These are phyloP conservation scores for Imleria badia DNA, from an alignment of 768 basidiomycete genomes.

Conservation along the genomic window DNA sequence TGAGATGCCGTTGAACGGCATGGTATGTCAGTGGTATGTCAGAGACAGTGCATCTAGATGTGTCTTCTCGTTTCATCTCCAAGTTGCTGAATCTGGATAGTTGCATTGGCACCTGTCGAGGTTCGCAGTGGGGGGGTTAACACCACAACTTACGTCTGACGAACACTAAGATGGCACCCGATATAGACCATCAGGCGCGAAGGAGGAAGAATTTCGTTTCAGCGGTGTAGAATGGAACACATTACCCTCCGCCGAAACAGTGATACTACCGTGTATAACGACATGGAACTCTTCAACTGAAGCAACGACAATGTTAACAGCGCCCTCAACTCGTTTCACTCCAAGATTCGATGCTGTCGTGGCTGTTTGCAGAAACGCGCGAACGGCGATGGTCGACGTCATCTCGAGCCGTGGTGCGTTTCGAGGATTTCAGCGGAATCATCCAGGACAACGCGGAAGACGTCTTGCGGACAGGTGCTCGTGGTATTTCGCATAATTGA, in stretches of 20 bases:
- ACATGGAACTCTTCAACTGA: not conserved
- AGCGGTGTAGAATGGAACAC: not conserved
- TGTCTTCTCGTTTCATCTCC: not conserved
- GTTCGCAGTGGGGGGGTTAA: not conserved
- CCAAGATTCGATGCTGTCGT: slow-evolving; percentile 42
- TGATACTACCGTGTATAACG: slow-evolving; percentile 12
- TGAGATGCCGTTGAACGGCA: not conserved
- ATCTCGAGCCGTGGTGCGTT: slow-evolving; percentile 1
- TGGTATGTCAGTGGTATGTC: not conserved
- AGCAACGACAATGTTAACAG: not conserved
- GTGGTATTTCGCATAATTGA: slow-evolving; percentile 7
- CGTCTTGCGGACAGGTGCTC: slow-evolving; percentile 15
- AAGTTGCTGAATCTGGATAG: not conserved
- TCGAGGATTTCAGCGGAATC: slow-evolving; percentile 17
- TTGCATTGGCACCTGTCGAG: not conserved
- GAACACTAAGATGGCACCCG: not conserved
- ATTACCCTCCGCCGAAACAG: not conserved
- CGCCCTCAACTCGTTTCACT: slow-evolving; percentile 7
- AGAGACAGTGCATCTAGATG: too few relatives aligned
- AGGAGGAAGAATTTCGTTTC: not conserved
- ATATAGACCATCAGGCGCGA: not conserved
- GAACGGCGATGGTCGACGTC: slow-evolving; percentile 8
- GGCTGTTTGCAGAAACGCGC: slow-evolving; percentile 13
- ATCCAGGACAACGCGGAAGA: slow-evolving; percentile 31
- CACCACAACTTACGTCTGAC: not conserved